Evolutionary conservation across 495 filamentous ascomycete genomes (phyloP), one percentile per base, ranked within the genome.

Genomic region (Aspergillus carlsbadensis): DNA sequence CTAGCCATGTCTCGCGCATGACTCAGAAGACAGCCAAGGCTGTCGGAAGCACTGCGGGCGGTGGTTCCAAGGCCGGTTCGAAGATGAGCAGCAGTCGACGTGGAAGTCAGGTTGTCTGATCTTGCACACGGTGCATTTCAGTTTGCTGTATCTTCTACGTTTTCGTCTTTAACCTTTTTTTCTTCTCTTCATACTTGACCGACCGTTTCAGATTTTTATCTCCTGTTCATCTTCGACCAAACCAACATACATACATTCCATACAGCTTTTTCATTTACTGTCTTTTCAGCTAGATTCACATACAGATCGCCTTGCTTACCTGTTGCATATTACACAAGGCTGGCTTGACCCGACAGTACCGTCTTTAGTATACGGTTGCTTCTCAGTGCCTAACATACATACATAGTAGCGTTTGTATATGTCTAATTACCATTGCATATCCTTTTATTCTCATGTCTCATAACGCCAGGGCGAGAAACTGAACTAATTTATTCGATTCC

Each of bases 11-110:
- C 54, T 63, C 71, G 34, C 62, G 62, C 50, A 59, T 65, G 24
- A 75, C 71, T 20, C 71, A 74, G 54, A 63, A 66, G 21, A 78
- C 74, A 44, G 56, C 68, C 7, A 77, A 73, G 62, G 71, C 72
- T 18, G 62, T 63, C 13, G 66, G 64, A 2, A 65, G 61, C 54
- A 47, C 40, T 18, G 42, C 45, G 20, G 59, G 55, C 26, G 50
- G 57, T 6, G 57, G 52, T 15, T 67, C 65, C 44, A 65, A 67
- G 44, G 65, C 59, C 35, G 46, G 42, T 0, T 74, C 71, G 10
- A 69, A 56, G 49, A 48, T 59, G 24, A 62, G 65, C 35, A 71
- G 68, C 60, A 74, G 70, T 62, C 69, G 69, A 24, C 52, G 68
- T 21, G 66, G 65, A 11, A 71, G 68, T 44, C 66, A 74, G 52